Conservation (phyloP, 352 stramenopile genomes). For the Phytophthora europaea region DNA sequence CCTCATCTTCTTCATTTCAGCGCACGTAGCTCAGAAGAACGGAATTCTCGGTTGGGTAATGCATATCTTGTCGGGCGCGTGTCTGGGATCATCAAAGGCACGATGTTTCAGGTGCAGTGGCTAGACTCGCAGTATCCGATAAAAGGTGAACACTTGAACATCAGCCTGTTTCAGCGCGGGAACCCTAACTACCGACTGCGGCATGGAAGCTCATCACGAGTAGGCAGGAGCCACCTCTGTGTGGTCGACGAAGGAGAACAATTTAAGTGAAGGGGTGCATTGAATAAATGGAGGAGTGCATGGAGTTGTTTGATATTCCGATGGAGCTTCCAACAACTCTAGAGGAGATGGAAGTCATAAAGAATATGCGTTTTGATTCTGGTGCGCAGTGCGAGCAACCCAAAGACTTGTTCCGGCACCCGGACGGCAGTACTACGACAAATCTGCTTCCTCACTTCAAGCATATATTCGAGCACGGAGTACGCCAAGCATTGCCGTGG, state of each 20-base stretch:
- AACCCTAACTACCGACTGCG: slow-evolving; percentile 12
- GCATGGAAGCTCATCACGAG: slow-evolving; percentile 3
- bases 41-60: too few relatives aligned
- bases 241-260: slow-evolving; percentile 2
- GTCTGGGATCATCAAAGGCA: not conserved
- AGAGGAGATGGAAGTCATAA: not conserved
- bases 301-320: not conserved
- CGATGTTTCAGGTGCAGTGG: slow-evolving; percentile 21
- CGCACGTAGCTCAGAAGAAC: slow-evolving; percentile 16
- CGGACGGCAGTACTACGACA: slow-evolving; percentile 8
- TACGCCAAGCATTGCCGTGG: too few relatives aligned
- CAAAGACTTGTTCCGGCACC: not conserved
- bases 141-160: not conserved
- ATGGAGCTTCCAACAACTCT: slow-evolving; percentile 12
- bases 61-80: not conserved
- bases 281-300: slow-evolving; percentile 15
- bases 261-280: not conserved
- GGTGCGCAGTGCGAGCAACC: not conserved
- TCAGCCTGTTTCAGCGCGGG: not conserved
- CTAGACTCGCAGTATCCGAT: slow-evolving; percentile 19
- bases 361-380: not conserved
- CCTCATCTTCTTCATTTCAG: slow-evolving; percentile 14
- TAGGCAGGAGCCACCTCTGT: slow-evolving; percentile 7
- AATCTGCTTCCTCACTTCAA: slow-evolving; percentile 8
- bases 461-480: slow-evolving; percentile 33